phyloP scores from a whole-genome alignment of 768 basidiomycete genomes.

The Paxillus ammoniavirescens region DNA sequence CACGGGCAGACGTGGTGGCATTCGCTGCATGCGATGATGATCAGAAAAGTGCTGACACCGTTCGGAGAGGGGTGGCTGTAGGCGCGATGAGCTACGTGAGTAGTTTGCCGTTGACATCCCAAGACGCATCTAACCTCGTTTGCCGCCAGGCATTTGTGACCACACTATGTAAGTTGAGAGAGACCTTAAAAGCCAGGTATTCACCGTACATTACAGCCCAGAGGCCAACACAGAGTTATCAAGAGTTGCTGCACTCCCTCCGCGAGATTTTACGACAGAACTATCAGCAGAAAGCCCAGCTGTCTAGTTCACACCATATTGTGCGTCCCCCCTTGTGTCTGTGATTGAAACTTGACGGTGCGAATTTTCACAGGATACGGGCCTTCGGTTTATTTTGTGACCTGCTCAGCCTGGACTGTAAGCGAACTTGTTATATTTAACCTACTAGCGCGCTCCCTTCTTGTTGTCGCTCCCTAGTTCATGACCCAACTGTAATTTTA shows the following conservation, averaged over 20 bases:
- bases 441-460: neutral
- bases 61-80: conserved; percentile 58
- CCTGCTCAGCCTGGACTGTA: neutral
- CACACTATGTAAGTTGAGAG: conserved; percentile 39
- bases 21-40: conserved; percentile 72
- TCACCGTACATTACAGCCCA: conserved; percentile 26
- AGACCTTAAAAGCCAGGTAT: neutral
- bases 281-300: conserved; percentile 70
- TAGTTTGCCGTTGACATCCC: neutral
- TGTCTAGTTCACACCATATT: conserved; percentile 71
- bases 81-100: conserved; percentile 81
- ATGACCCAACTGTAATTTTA: too few relatives aligned
- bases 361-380: conserved; percentile 21
- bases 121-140: neutral
- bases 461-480: neutral
- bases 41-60: conserved; percentile 73
- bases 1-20: conserved; percentile 79
- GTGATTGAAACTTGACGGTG: conserved; percentile 4
- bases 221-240: conserved; percentile 62
- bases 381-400: conserved; percentile 31
- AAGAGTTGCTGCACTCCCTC: conserved; percentile 55
- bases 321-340: conserved; percentile 29
- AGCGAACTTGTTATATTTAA: conserved; percentile 1
- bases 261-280: conserved; percentile 58
- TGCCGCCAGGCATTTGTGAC: conserved; percentile 57